Evolutionary conservation across 176 grass and related monocot genomes (phyloP), one percentile per base, ranked within the genome.

Genomic region (Carex myosuroides): DNA sequence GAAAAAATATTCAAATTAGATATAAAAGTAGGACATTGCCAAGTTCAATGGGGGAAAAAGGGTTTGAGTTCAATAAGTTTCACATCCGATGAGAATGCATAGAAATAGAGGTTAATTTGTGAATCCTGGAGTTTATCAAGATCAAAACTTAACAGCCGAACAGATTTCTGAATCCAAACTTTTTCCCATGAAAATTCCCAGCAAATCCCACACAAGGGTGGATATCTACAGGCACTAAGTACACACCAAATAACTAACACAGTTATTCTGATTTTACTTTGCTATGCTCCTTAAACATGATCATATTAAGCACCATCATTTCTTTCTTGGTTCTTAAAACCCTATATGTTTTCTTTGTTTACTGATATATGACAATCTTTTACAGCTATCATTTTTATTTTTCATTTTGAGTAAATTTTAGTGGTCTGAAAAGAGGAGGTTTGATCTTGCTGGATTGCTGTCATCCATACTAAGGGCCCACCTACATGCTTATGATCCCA

Each of bases 401-500:
- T 85, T 54, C 13, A 83, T 70, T 35, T 90, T 84, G 81, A 64
- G 71, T 85, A 68, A 70, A 65, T 50, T 20, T 66, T 88, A 99
- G 96, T 99, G 96, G 96, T 95, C 93, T 89, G 80, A 95, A 85
- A 92, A 87, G 46, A 99, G 84, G 85, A 92, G 89, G 70, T 85
- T 81, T 88, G 90, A 95, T 83, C 93, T 99, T 88, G 93, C 96
- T 88, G 96, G 96, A 64, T 84, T 95, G 22, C 78, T 99, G 68
- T 95, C 89, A 30, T 94, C 96, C 46, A 94, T 94, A 87, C 81
- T 95, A 88, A 99, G 96, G 89, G 81, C 96, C 85, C 88, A 95
- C 56, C 91, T 99, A 86, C 91, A 95, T 70, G 96, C 96, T 81
- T 95, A 95, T 81, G 96, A 99, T 85, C 93, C 96, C 80, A 89